Evolutionary conservation across 768 basidiomycete species (phyloP).

Genomic region (Auricularia auricula-judae): DNA sequence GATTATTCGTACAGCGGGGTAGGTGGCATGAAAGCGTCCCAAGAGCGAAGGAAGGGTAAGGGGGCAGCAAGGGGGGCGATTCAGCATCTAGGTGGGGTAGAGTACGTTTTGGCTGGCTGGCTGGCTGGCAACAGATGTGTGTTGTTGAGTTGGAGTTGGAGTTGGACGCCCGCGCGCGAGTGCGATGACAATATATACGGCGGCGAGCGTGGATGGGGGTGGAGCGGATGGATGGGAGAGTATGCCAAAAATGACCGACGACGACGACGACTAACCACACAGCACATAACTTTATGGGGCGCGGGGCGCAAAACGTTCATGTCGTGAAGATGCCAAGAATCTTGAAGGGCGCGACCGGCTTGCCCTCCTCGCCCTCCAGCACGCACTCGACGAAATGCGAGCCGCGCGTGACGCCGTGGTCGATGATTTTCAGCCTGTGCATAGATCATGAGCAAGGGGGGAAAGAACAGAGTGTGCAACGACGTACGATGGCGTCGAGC

Average conservation of each 20-base stretch:
- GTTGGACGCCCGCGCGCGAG: neutral
- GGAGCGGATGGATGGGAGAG: neutral
- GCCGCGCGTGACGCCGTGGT: constrained; percentile 72
- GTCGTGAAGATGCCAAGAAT: constrained; percentile 85
- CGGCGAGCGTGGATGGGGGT: neutral
- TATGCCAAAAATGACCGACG: neutral
- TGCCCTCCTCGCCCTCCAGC: constrained; percentile 78
- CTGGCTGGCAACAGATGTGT: neutral
- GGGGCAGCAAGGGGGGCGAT: neutral
- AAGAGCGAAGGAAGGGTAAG: neutral
- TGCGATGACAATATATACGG: neutral
- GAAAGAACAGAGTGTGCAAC: constrained; percentile 3
- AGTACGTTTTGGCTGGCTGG: neutral
- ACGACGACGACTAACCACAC: neutral
- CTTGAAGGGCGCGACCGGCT: constrained; percentile 71
- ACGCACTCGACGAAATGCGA: constrained; percentile 92
- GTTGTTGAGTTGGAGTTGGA: neutral
- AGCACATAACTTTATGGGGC: neutral
- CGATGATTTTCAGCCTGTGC: constrained; percentile 70
- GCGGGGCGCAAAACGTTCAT: constrained; percentile 16
- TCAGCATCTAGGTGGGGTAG: neutral
- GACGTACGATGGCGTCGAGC: constrained; percentile 57
- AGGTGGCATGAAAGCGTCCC: neutral
- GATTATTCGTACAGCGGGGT: neutral
- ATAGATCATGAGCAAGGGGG: neutral